Percentiles rank a stretch among this genome's conserved stretches.
Conservation (phyloP, 176 grass and related monocot genomes). For the Urochloa ruziziensis region DNA sequence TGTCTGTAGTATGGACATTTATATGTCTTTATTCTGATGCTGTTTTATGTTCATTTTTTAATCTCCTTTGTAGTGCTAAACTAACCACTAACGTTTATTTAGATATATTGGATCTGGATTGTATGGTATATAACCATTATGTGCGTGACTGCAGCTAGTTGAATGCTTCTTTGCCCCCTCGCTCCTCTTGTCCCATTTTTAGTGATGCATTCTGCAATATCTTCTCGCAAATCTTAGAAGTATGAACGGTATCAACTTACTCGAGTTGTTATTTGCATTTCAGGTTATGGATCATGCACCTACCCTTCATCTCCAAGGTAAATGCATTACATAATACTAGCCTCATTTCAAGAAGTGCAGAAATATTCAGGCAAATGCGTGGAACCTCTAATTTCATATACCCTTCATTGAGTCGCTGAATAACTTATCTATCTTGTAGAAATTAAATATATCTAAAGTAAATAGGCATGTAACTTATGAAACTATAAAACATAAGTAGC, state of each 20-base stretch:
- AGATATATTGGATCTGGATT: not conserved
- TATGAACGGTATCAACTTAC: not conserved
- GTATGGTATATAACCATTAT: not conserved
- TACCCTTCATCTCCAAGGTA: slow-evolving; percentile 47
- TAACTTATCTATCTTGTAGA: not conserved
- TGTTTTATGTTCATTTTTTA: not conserved
- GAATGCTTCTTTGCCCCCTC: not conserved
- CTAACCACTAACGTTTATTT: not conserved
- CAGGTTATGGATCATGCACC: slow-evolving; percentile 55
- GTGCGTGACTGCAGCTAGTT: not conserved
- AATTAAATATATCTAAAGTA: not conserved
- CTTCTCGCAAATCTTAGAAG: not conserved
- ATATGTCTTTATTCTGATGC: not conserved
- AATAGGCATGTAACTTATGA: not conserved
- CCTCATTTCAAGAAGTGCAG: not conserved
- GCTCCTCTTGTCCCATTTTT: not conserved
- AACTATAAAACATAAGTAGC: not conserved
- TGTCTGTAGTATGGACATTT: not conserved
- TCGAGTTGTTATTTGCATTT: slow-evolving; percentile 7
- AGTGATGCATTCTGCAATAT: not conserved
- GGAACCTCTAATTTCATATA: not conserved
- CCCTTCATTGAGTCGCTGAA: not conserved
- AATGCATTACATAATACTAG: not conserved
- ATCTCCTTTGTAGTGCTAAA: not conserved
- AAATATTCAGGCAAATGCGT: not conserved